Conservation (phyloP, 352 stramenopile genomes). For the Pythium grandisporangium region DNA sequence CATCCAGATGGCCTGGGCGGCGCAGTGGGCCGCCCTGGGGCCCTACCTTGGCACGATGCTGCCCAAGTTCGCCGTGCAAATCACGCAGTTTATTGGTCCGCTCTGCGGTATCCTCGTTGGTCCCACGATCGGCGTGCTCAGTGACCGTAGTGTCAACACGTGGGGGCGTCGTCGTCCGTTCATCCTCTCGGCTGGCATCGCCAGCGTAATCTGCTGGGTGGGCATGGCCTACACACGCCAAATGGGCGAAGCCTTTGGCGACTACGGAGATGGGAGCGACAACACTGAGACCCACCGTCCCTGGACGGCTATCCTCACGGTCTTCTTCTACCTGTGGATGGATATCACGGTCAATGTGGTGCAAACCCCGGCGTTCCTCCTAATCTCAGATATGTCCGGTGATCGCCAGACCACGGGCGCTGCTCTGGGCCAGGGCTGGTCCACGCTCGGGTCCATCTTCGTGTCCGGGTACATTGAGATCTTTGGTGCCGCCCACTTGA, state of each 20-base stretch:
- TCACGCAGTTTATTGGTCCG: slow-evolving; percentile 42
- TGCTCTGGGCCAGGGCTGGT: too few relatives aligned
- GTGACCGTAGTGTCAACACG: slow-evolving; percentile 25
- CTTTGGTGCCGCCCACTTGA: slow-evolving; percentile 36
- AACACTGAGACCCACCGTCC: slow-evolving; percentile 20
- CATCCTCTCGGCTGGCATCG: slow-evolving; percentile 21
- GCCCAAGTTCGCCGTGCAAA: slow-evolving; percentile 31
- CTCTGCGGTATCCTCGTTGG: slow-evolving; percentile 35
- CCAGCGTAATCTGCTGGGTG: slow-evolving; percentile 32
- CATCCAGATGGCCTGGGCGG: slow-evolving; percentile 50
- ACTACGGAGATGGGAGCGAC: slow-evolving; percentile 17
- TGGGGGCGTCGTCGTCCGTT: slow-evolving; percentile 30
- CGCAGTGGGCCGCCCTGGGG: slow-evolving; percentile 43
- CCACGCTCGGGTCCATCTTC: slow-evolving; percentile 31
- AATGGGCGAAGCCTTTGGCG: slow-evolving; percentile 34
- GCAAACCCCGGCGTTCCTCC: slow-evolving; percentile 26
- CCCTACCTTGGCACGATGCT: slow-evolving; percentile 44
- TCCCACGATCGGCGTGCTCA: slow-evolving; percentile 37
- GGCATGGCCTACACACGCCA: slow-evolving; percentile 44
- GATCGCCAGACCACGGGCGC: too few relatives aligned
- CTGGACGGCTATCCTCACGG: slow-evolving; percentile 36
- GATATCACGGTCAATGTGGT: slow-evolving; percentile 51
- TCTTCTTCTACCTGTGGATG: slow-evolving; percentile 64
- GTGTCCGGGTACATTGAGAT: slow-evolving; percentile 38
- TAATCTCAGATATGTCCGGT: too few relatives aligned